A percentile compares a stretch with the other conserved stretches of the same genome.
These are phyloP conservation scores for Pythium aphanidermatum DNA, from an alignment of 352 stramenopile genomes.

Conservation along the genomic window DNA sequence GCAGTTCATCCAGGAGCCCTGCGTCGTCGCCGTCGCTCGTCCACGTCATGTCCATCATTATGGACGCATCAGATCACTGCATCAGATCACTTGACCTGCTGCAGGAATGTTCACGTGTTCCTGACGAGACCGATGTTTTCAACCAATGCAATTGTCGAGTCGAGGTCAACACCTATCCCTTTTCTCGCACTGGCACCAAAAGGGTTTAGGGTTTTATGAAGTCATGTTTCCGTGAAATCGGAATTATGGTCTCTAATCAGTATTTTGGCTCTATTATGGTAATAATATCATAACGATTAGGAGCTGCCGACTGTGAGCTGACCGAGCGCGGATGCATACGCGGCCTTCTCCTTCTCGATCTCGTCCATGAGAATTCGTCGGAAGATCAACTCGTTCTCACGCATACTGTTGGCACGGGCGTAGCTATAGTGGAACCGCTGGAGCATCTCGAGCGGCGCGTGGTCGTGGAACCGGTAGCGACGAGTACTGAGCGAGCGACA, in stretches of 20 bases:
- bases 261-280: no score
- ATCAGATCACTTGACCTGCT: no score
- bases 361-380: conserved; percentile 1
- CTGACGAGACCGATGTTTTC: no score
- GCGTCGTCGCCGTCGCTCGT: background rate
- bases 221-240: no score
- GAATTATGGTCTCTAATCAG: no score
- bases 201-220: no score
- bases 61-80: no score
- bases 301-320: background rate
- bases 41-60: background rate
- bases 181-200: no score
- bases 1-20: conserved; percentile 2
- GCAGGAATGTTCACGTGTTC: no score
- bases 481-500: conserved; percentile 5
- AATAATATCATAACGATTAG: background rate
- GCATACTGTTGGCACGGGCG: background rate
- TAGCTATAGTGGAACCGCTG: conserved; percentile 5
- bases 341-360: background rate
- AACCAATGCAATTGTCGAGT: no score
- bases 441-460: background rate
- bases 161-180: no score
- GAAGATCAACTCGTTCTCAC: conserved; percentile 8
- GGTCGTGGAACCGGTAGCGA: conserved; percentile 8
- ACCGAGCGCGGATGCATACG: background rate